Evolutionary conservation across 345 rosid species (phyloP), one percentile per base, ranked within the genome.

Genomic region (Boechera divaricarpa): DNA sequence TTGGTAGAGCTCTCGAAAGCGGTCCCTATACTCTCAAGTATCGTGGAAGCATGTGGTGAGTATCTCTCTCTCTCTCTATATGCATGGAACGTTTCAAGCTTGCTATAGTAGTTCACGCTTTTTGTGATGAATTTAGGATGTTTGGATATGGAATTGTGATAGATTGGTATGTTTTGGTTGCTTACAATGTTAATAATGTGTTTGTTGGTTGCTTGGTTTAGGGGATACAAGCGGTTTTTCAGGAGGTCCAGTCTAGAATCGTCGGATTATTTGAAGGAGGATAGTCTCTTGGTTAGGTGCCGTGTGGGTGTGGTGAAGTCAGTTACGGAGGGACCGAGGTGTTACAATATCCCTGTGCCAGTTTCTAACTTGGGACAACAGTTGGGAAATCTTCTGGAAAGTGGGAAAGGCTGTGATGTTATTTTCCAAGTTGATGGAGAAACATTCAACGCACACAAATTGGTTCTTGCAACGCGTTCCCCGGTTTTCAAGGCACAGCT

Each of bases 221-320:
- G 98, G 98, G 98, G 98, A 48, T 90, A 90, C 83, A 90, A 90
- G 75, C 85, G 92, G 60, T 92, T 90, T 83, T 92, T 83, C 75
- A 90, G 74, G 79, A 92, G 98, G 80, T 59, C 69, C 21, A 62
- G 78, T 80, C 69, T 90, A 26, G 96, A 87, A 72, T 77, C 88
- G 60, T 90, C 96, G 10, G 93, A 90, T 41, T 90, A 77, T 82
- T 80, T 90, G 39, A 90, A 89, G 79, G 90, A 88, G 44, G 82
- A 90, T 70, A 87, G 86, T 76, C 90, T 90, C 57, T 81, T 80
- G 72, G 84, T 90, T 76, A 77, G 83, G 44, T 88, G 96, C 62
- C 85, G 87, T 76, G 93, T 90, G n/a, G 93, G 97, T 69, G 97
- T 89, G 53, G 97, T 91, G 78, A 86, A 77, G 80, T 89, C 97